Evolutionary conservation across 257 asterid species (phyloP), one percentile per base, ranked within the genome.

Genomic region (Plantago major): DNA sequence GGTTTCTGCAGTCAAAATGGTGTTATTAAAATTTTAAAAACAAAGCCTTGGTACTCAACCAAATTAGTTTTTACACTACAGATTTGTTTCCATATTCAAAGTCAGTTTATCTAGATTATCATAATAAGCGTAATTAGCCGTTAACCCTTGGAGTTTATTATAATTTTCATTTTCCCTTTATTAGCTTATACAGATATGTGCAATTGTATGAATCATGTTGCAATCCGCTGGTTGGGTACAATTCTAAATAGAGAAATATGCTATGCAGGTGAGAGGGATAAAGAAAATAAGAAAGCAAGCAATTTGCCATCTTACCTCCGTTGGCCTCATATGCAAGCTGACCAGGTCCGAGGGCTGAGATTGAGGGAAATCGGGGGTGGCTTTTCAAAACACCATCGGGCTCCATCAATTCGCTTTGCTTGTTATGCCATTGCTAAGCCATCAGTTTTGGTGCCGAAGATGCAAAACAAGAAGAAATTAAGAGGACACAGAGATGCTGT

Each of bases 361-460:
- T 82, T 92, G 73, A 85, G 99, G 71, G 99, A 92, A 84, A 84
- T 84, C 63, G 99, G 97, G 68, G 99, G 99, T 55, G 99, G 99
- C 71, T 92, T 92, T 75, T 66, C 99, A 51, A 92, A 77, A 69
- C 96, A 92, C 68, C 95, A 92, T 56, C 90, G 99, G 8, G 95
- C 95, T 71, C 97, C 99, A 63, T 89, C 99, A 62, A 81, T 77
- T 64, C 96, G 93, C 47, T 82, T 75, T 73, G 89, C 99, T 42
- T 84, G 95, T 77, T 89, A 89, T 87, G 88, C 99, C 72, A 84
- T 89, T 30, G 97, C 97, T 57, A 92, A 92, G 81, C 97, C 99
- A 38, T 89, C 99, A 67, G 76, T 92, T 60, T 80, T 92, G 99
- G 99, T 89, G 78, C 93, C 79, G 64, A 92, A 83, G 91, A 89